These are phyloP conservation scores for Moniliophthora roreri DNA, from an alignment of 1,284 basidiomycete species.

Conservation along the genomic window DNA sequence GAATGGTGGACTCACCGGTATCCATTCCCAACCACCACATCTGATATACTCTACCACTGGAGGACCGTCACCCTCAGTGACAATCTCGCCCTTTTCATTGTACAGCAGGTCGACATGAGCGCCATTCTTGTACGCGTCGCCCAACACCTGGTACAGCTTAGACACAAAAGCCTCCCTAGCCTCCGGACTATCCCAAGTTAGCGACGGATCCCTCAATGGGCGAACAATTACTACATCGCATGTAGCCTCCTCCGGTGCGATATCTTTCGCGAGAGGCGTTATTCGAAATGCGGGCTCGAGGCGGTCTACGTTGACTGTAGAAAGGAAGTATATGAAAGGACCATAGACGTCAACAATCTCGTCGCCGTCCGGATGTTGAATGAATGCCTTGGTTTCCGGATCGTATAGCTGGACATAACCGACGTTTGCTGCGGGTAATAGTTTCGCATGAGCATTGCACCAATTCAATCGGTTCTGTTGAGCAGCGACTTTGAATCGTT, in stretches of 20 bases:
- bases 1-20: slow-evolving; percentile 54
- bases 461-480: slow-evolving; percentile 72
- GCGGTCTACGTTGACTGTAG: slow-evolving; percentile 76
- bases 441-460: slow-evolving; percentile 62
- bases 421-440: slow-evolving; percentile 44
- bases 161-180: slow-evolving; percentile 44
- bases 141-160: slow-evolving; percentile 53
- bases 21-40: slow-evolving; percentile 84
- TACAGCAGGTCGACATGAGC: slow-evolving; percentile 68
- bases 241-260: slow-evolving; percentile 39
- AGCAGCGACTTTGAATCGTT: slow-evolving; percentile 87
- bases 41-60: slow-evolving; percentile 81
- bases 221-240: slow-evolving; percentile 86
- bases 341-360: slow-evolving; percentile 55
- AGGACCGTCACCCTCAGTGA: slow-evolving; percentile 43
- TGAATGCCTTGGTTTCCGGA: slow-evolving; percentile 46
- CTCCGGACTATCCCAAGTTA: slow-evolving; percentile 39
- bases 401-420: slow-evolving; percentile 64
- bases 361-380: slow-evolving; percentile 37
- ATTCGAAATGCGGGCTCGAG: slow-evolving; percentile 72
- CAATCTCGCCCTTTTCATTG: slow-evolving; percentile 42
- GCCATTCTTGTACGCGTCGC: slow-evolving; percentile 73
- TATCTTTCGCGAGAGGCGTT: slow-evolving; percentile 61
- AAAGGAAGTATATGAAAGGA: slow-evolving; percentile 86
- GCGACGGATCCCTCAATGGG: slow-evolving; percentile 65